These are phyloP conservation scores for Schizochytrium sp. DNA, from an alignment of 108 stramenopile species.

Conservation along the genomic window DNA sequence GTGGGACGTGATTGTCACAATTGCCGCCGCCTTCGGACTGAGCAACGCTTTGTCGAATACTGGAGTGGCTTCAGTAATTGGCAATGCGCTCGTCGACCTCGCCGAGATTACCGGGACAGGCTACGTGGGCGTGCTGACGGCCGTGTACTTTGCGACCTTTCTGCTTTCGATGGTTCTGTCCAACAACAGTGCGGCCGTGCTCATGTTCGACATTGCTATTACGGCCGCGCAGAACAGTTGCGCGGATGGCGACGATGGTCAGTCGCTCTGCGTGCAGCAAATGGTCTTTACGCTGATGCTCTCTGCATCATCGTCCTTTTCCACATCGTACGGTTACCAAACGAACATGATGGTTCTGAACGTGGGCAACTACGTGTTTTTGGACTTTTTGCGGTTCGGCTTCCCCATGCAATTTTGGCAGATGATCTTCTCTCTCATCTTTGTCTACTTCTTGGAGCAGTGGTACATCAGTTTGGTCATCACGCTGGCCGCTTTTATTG, in stretches of 20 bases:
- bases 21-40: slow-evolving; percentile 7
- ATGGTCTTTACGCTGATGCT: slow-evolving; percentile 10
- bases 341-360: slow-evolving; percentile 29
- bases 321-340: slow-evolving; percentile 23
- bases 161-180: not conserved
- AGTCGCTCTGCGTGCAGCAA: not conserved
- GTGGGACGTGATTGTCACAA: slow-evolving; percentile 1
- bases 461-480: not conserved
- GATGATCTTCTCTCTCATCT: not conserved
- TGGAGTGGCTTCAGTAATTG: not conserved
- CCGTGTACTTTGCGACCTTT: slow-evolving; percentile 14
- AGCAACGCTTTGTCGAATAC: not conserved
- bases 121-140: not conserved
- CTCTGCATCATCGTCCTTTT: not conserved
- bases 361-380: slow-evolving; percentile 21
- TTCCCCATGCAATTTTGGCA: slow-evolving; percentile 17
- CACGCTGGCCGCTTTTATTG: not conserved
- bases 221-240: slow-evolving; percentile 4
- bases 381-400: slow-evolving; percentile 26
- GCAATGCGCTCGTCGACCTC: not conserved
- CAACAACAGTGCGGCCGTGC: slow-evolving; percentile 14
- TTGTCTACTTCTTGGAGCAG: not conserved
- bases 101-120: not conserved
- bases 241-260: not conserved
- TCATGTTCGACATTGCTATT: not conserved